Evolutionary conservation across 768 basidiomycete genomes (phyloP), one percentile per base, ranked within the genome.

Genomic region (Kwoniella shandongensis): DNA sequence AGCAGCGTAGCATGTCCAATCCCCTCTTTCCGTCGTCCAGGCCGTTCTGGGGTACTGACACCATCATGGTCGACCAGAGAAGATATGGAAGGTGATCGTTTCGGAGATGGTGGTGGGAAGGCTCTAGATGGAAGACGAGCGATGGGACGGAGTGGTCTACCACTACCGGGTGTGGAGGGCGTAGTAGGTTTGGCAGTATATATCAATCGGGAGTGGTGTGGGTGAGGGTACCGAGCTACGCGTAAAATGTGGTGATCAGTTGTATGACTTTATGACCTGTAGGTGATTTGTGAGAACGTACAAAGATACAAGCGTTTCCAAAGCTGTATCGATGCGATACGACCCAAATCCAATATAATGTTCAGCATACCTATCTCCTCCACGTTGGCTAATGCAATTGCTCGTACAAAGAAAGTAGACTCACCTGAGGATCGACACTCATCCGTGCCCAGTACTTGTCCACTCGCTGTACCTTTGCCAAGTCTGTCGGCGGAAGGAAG

Each of bases 261-360:
- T 18, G 35, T 42, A 20, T 20, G 18, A 17, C 18, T 3, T 20
- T 32, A 41, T 4, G n/a, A 18, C 2, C 23, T 17, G 13, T 15
- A 35, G 2, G 25, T 32, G 52, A 45, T 1, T 44, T 15, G 39
- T 48, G n/a, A n/a, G n/a, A 25, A 47, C 72, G 59, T 51, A 74
- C 72, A 48, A 5, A 76, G 69, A 59, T 76, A 76, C 23, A 75
- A 51, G 35, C 66, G 50, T 57, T 71, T 76, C 75, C 75, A 76
- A 7, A 76, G 72, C 68, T 72, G 54, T 29, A 46, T n/a, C n/a
- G 13, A 45, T 12, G 23, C 22, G 36, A 46, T 22, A n/a, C 18
- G 29, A 42, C 4, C 22, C 6, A 20, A 56, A 59, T 42, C 36
- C 26, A 42, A 29, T 17, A 25, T 11, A n/a, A 40, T 54, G 64